These are phyloP conservation scores for Mikania micrantha DNA, from an alignment of 129 eudicot genomes.

Conservation along the genomic window DNA sequence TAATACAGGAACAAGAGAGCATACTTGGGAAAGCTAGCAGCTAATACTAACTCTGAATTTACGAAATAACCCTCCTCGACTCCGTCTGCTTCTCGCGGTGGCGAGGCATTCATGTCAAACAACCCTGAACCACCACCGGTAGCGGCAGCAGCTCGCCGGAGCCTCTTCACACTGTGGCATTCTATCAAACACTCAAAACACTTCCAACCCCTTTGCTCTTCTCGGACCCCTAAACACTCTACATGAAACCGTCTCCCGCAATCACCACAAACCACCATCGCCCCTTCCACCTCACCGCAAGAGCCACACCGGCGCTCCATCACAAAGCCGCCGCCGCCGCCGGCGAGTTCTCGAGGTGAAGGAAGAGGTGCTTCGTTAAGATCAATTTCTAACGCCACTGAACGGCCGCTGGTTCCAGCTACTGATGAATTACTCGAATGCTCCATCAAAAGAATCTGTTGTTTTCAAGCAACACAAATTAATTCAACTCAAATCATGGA, in stretches of 20 bases:
- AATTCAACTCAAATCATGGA: neutral
- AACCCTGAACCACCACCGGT: slow-evolving; percentile 29
- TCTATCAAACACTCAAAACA: slow-evolving; percentile 42
- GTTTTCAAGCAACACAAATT: slow-evolving; percentile 1
- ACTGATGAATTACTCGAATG: slow-evolving; percentile 18
- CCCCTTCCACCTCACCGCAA: slow-evolving; percentile 29
- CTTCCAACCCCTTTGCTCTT: slow-evolving; percentile 29
- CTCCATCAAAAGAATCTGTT: neutral
- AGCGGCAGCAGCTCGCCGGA: slow-evolving; percentile 8
- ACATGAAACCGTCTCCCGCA: slow-evolving; percentile 41
- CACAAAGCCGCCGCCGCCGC: slow-evolving; percentile 8
- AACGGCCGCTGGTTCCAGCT: slow-evolving; percentile 33
- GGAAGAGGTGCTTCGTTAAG: slow-evolving; percentile 34
- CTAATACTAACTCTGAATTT: slow-evolving; percentile 27
- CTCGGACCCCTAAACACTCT: slow-evolving; percentile 31
- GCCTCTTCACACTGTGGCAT: slow-evolving; percentile 16
- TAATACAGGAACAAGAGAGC: neutral
- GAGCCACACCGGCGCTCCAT: slow-evolving; percentile 29
- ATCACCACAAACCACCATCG: slow-evolving; percentile 28
- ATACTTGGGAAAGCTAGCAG: slow-evolving; percentile 29
- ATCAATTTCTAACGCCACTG: slow-evolving; percentile 26
- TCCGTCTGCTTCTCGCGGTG: slow-evolving; percentile 33
- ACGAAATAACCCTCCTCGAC: slow-evolving; percentile 21
- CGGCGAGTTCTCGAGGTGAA: slow-evolving; percentile 41
- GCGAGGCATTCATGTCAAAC: slow-evolving; percentile 44